phyloP scores from a whole-genome alignment of 1,284 basidiomycete genomes.

The Cerioporus squamosus region DNA sequence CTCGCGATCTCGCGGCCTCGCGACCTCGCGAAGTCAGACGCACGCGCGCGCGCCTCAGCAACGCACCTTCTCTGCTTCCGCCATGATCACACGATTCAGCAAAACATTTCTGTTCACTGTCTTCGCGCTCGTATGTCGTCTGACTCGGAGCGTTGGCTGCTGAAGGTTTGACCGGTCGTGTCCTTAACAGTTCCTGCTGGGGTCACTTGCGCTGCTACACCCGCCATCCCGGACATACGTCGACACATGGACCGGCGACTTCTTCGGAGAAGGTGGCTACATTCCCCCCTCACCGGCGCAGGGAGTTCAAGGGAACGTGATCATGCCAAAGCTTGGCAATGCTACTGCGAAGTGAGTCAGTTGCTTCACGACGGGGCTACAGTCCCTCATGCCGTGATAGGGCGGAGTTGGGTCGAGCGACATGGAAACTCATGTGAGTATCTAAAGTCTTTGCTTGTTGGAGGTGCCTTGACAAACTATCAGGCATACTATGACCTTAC shows the following conservation, averaged over 20 bases:
- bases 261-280: constrained; percentile 73
- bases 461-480: constrained; percentile 5
- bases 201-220: constrained; percentile 66
- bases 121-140: constrained; percentile 33
- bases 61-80: neutral
- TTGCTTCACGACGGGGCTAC: too few relatives aligned
- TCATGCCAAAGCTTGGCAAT: constrained; percentile 92
- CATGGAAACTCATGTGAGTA: constrained; percentile 87
- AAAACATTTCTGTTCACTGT: constrained; percentile 36
- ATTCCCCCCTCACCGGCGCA: constrained; percentile 42
- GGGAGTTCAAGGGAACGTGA: constrained; percentile 68
- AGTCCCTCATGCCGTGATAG: constrained; percentile 42
- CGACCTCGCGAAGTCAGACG: neutral
- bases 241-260: constrained; percentile 68
- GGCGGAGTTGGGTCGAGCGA: constrained; percentile 88
- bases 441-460: neutral
- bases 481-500: constrained; percentile 92
- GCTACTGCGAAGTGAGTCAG: constrained; percentile 88
- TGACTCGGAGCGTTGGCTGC: too few relatives aligned
- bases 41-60: neutral
- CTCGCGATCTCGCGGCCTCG: too few relatives aligned
- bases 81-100: constrained; percentile 36
- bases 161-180: neutral
- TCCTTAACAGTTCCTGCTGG: constrained; percentile 54
- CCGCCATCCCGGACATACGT: constrained; percentile 66